A percentile compares a stretch with the other conserved stretches of the same genome.
phyloP scores from a whole-genome alignment of 192 early-diverging fungal species.

The Coemansia sp. region DNA sequence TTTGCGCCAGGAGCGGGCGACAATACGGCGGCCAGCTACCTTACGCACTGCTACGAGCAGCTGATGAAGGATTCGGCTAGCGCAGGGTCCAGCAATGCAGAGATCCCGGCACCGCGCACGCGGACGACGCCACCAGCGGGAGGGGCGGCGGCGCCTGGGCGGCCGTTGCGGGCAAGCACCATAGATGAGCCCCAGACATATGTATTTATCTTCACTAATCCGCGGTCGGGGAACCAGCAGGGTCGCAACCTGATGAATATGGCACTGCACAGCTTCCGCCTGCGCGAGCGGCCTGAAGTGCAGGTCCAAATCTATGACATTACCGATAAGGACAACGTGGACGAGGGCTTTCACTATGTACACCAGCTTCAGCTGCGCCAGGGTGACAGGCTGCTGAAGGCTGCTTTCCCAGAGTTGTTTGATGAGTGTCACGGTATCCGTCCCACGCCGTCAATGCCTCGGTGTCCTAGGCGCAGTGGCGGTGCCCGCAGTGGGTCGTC shows the following conservation, averaged over 20 bases:
- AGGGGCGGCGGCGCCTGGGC: constrained; percentile 7
- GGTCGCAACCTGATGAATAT: constrained; percentile 56
- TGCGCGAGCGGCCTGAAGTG: constrained; percentile 57
- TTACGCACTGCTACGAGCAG: constrained; percentile 44
- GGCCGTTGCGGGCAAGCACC: constrained; percentile 2
- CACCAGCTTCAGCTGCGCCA: constrained; percentile 49
- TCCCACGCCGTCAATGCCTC: constrained; percentile 25
- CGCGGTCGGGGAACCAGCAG: constrained; percentile 65
- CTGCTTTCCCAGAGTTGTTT: constrained; percentile 46
- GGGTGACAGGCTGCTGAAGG: constrained; percentile 35
- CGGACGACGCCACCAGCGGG: constrained; percentile 6
- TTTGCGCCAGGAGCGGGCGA: constrained; percentile 24
- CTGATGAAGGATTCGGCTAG: constrained; percentile 26
- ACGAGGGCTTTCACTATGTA: constrained; percentile 55
- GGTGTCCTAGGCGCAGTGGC: background rate
- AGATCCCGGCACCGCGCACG: background rate
- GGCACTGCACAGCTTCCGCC: constrained; percentile 60
- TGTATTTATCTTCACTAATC: constrained; percentile 72
- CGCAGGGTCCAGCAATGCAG: background rate
- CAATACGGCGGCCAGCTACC: constrained; percentile 21
- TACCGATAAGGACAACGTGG: constrained; percentile 52
- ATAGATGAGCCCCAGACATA: constrained; percentile 53
- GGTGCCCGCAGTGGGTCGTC: background rate
- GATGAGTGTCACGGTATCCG: constrained; percentile 11
- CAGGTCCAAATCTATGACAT: constrained; percentile 72